A percentile compares a stretch with the other conserved stretches of the same genome.
phyloP scores from a whole-genome alignment of 2,329 filamentous ascomycete genomes.

The Colletotrichum lentis region DNA sequence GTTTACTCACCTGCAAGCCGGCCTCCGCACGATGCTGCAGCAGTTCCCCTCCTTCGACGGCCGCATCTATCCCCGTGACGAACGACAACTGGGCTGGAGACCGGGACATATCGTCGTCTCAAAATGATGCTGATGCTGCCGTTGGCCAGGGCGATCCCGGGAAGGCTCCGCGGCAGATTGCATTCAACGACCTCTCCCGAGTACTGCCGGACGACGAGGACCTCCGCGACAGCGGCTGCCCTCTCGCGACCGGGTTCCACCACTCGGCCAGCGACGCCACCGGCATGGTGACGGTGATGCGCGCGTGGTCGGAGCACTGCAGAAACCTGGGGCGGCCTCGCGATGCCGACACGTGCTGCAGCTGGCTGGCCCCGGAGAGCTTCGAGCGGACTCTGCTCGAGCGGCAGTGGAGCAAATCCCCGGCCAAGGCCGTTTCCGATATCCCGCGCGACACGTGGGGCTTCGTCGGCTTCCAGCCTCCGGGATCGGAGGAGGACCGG shows the following conservation, averaged over 20 bases:
- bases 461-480: slow-evolving; percentile 41
- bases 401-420: slow-evolving; percentile 44
- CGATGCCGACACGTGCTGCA: slow-evolving; percentile 40
- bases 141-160: not conserved
- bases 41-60: slow-evolving; percentile 50
- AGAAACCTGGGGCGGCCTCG: slow-evolving; percentile 39
- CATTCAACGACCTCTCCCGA: slow-evolving; percentile 43
- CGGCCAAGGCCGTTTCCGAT: slow-evolving; percentile 38
- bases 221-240: slow-evolving; percentile 42
- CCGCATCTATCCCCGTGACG: slow-evolving; percentile 46
- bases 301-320: slow-evolving; percentile 46
- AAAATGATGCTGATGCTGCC: slow-evolving; percentile 39
- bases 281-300: slow-evolving; percentile 44
- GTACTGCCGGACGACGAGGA: slow-evolving; percentile 41
- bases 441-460: slow-evolving; percentile 40
- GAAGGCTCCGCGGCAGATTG: slow-evolving; percentile 29
- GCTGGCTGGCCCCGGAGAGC: slow-evolving; percentile 45
- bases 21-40: slow-evolving; percentile 47
- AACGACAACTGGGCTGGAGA: slow-evolving; percentile 43
- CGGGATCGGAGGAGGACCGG: slow-evolving; percentile 11
- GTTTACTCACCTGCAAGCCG: slow-evolving; percentile 46
- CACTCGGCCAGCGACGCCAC: slow-evolving; percentile 41
- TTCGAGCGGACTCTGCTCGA: slow-evolving; percentile 44
- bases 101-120: slow-evolving; percentile 41
- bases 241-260: slow-evolving; percentile 36